These are phyloP conservation scores for Athelia sp. DNA, from an alignment of 1,284 basidiomycete genomes.

Conservation along the genomic window DNA sequence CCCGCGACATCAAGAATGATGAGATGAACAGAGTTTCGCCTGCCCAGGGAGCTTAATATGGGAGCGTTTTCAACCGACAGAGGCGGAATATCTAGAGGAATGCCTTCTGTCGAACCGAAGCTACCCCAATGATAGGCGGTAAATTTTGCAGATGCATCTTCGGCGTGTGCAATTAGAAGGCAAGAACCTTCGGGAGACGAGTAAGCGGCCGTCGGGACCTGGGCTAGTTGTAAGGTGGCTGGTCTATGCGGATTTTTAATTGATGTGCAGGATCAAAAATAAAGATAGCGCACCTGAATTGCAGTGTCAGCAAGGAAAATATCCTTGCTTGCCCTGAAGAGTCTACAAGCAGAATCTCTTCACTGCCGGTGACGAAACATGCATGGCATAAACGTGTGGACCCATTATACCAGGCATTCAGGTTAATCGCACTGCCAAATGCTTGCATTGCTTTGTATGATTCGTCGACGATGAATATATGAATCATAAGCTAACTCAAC, in stretches of 20 bases:
- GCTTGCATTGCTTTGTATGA: conserved; percentile 29
- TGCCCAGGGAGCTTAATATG: conserved; percentile 40
- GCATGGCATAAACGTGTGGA: conserved; percentile 24
- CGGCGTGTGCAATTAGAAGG: conserved; percentile 28
- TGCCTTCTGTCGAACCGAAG: conserved; percentile 46
- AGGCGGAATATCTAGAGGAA: conserved; percentile 27
- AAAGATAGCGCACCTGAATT: conserved; percentile 37
- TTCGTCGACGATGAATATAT: conserved; percentile 44
- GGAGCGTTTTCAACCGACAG: conserved; percentile 18
- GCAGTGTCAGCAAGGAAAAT: conserved; percentile 44
- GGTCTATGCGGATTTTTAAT: conserved; percentile 28
- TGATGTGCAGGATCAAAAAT: background rate
- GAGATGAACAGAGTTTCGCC: conserved; percentile 35
- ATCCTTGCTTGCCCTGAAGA: conserved; percentile 33
- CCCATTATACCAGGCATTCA: conserved; percentile 38
- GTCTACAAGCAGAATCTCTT: conserved; percentile 47
- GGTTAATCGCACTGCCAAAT: conserved; percentile 32
- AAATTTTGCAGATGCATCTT: conserved; percentile 17
- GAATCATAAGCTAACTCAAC: conserved; percentile 29
- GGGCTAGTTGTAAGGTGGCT: conserved; percentile 34
- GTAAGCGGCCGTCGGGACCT: conserved; percentile 27
- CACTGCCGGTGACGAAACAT: conserved; percentile 37
- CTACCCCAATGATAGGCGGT: conserved; percentile 49
- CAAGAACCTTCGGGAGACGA: conserved; percentile 53
- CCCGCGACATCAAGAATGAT: conserved; percentile 29